phyloP scores from a whole-genome alignment of 169 alveolate genomes.

The Plasmodium cynomolgi region DNA sequence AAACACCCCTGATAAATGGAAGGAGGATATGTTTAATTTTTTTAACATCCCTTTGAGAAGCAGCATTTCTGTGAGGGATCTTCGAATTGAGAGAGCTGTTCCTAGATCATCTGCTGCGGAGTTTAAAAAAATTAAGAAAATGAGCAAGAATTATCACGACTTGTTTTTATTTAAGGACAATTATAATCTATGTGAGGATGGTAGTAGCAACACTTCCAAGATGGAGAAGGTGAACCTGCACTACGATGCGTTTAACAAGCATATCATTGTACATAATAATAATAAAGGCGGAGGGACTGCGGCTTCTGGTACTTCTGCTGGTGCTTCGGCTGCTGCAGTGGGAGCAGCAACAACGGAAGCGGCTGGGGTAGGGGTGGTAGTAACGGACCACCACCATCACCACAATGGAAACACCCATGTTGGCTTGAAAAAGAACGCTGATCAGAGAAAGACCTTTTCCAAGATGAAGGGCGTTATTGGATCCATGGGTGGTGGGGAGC shows the following conservation, averaged over 20 bases:
- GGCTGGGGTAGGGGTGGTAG: background rate
- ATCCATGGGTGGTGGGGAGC: background rate
- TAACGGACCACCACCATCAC: background rate
- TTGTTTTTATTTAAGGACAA: constrained; percentile 64
- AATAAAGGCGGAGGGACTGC: background rate
- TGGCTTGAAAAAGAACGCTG: background rate
- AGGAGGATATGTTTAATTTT: constrained; percentile 72
- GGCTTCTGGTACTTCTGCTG: background rate
- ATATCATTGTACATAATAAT: constrained; percentile 28
- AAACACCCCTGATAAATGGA: constrained; percentile 76
- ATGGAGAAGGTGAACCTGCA: constrained; percentile 43
- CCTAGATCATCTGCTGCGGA: constrained; percentile 62
- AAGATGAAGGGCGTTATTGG: background rate
- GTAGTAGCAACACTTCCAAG: background rate
- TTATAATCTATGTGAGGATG: constrained; percentile 47
- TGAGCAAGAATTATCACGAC: constrained; percentile 42
- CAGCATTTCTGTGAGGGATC: constrained; percentile 71
- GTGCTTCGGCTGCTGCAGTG: background rate
- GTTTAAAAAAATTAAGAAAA: constrained; percentile 44
- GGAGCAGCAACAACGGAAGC: background rate
- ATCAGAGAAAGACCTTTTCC: background rate
- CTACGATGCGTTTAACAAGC: constrained; percentile 29
- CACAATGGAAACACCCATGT: background rate
- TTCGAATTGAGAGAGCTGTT: constrained; percentile 72
- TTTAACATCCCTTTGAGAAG: constrained; percentile 73